Evolutionary conservation across 2,329 filamentous ascomycete genomes (phyloP).

Genomic region (Talaromyces islandicus): DNA sequence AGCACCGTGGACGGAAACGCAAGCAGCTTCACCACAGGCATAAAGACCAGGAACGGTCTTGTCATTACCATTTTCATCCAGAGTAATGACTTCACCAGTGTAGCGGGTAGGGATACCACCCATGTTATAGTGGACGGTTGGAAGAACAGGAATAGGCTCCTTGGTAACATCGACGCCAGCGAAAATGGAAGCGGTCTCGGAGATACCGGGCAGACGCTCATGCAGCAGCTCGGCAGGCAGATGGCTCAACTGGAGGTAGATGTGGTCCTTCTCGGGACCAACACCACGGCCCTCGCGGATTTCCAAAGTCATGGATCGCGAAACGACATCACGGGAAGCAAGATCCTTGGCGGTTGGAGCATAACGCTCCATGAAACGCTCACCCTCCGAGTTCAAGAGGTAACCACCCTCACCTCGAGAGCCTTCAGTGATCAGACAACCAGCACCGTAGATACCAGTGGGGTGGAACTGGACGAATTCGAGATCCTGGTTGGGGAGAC

Average conservation of each 20-base stretch:
- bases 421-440: slow-evolving; percentile 95
- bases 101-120: slow-evolving; percentile 97
- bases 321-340: slow-evolving; percentile 91
- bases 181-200: slow-evolving; percentile 96
- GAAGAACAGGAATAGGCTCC: slow-evolving; percentile 92
- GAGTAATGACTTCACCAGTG: slow-evolving; percentile 89
- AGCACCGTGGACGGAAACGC: slow-evolving; percentile 95
- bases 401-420: slow-evolving; percentile 98
- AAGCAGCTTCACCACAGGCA: slow-evolving; percentile 94
- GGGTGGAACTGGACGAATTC: slow-evolving; percentile 99
- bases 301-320: slow-evolving; percentile 96
- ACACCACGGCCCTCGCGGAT: slow-evolving; percentile 97
- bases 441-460: slow-evolving; percentile 97
- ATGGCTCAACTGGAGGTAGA: slow-evolving; percentile 96
- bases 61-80: slow-evolving; percentile 81
- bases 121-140: slow-evolving; percentile 99
- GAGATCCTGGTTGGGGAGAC: slow-evolving; percentile 96
- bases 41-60: slow-evolving; percentile 91
- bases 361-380: slow-evolving; percentile 99
- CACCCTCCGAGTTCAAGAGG: slow-evolving; percentile 93
- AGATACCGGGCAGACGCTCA: slow-evolving; percentile 96
- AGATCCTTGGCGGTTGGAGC: slow-evolving; percentile 97
- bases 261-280: slow-evolving; percentile 94
- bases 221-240: slow-evolving; percentile 85
- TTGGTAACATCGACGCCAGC: slow-evolving; percentile 94